Base-by-base conservation (phyloP, 805 yeast species). In the Candida nonsorbophila region DNA sequence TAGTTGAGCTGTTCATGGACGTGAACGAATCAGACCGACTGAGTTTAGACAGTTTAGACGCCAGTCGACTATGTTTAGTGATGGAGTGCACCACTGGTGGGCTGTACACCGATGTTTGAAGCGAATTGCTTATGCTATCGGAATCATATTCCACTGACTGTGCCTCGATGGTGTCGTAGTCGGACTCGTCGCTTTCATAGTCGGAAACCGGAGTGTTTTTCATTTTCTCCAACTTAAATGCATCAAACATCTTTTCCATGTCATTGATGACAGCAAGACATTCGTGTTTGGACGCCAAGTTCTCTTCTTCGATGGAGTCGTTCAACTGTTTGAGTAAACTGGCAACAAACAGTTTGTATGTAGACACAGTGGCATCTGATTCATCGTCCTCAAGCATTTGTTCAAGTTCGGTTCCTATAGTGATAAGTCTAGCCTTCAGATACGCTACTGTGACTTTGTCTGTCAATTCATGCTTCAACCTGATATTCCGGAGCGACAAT, bases 231-330 rank as follows among this genome's bases (percentile, higher is more conserved):
- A 59, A 38, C 36, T 60, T 63, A 41, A 51, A 63, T 0, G 75
- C 69, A 25, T 77, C 79, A 49, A 77, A 80, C 86, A 81, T 81
- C 40, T 76, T 70, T 44, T 80, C 87, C 54, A 81, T 78, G 40
- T 80, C 87, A 35, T 68, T 67, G 16, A 81, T 74, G 17, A 79
- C 78, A 0, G 76, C 74, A 31, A 80, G 61, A 41, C 85, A 79
- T 45, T 81, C 86, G 55, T 74, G 69, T 32, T 77, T 75, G 8
- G 72, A 72, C 23, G 72, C 69, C 12, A 69, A 64, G 42, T 80
- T 83, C 19, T 72, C 70, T 10, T 56, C 48, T 5, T 63, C 65
- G 6, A 77, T 69, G 3, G 82, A 73, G 10, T 54, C 57, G 32
- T 77, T 74, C 34, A 80, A 55, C 43, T 79, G 86, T 26, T 62